Conservation (phyloP, 306 rosid genomes). For the Sechiopsis laciniata region DNA sequence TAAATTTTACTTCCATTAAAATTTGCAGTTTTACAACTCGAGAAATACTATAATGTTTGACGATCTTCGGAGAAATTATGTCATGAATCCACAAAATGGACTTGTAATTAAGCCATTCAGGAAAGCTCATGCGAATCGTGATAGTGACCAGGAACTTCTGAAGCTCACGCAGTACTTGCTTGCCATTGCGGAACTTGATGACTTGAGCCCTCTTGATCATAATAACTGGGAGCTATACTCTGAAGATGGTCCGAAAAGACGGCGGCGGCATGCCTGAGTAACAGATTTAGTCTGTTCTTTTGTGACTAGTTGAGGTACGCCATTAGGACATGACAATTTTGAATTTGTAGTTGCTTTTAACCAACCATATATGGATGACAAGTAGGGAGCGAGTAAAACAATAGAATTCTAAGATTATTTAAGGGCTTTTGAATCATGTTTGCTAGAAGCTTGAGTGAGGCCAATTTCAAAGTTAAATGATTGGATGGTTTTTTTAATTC, state of each 20-base stretch:
- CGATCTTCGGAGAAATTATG: slow-evolving; percentile 84
- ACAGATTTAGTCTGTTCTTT: not conserved
- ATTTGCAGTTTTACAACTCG: slow-evolving; percentile 66
- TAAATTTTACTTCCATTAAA: slow-evolving; percentile 22
- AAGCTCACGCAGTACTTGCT: slow-evolving; percentile 81
- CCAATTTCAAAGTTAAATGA: not conserved
- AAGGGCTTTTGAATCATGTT: too few relatives aligned
- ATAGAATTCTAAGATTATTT: not conserved
- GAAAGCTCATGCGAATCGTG: slow-evolving; percentile 90
- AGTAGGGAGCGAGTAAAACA: too few relatives aligned
- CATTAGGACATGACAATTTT: not conserved
- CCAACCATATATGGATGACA: slow-evolving; percentile 4
- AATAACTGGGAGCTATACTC: slow-evolving; percentile 49
- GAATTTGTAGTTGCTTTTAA: not conserved
- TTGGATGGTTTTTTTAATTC: too few relatives aligned
- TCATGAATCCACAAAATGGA: slow-evolving; percentile 96
- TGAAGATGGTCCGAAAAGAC: slow-evolving; percentile 71
- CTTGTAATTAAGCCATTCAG: slow-evolving; percentile 84
- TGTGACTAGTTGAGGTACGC: not conserved
- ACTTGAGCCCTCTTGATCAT: slow-evolving; percentile 72
- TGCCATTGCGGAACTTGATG: slow-evolving; percentile 86
- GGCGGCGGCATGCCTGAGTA: slow-evolving; percentile 64
- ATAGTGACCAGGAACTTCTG: slow-evolving; percentile 75
- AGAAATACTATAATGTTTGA: slow-evolving; percentile 88
- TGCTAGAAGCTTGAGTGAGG: not conserved